These are phyloP conservation scores for Collybiopsis confluens DNA, from an alignment of 768 basidiomycete species.

Conservation along the genomic window DNA sequence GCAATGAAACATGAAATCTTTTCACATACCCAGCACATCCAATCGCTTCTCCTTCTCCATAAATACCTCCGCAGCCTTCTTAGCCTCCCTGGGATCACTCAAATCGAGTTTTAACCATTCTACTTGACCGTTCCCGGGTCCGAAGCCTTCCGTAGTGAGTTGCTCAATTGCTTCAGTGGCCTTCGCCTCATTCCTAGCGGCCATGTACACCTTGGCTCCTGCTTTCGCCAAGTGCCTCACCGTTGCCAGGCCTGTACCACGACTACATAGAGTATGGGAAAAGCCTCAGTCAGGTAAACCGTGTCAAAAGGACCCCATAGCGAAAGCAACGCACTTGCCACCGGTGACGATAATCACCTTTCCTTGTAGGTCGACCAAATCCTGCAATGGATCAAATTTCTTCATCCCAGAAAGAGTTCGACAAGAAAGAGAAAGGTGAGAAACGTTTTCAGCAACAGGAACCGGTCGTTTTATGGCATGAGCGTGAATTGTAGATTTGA, in stretches of 20 bases:
- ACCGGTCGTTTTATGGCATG: no score
- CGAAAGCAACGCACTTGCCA: conserved; percentile 5
- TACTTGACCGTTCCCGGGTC: conserved; percentile 41
- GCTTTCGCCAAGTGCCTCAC: conserved; percentile 45
- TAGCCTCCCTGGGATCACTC: conserved; percentile 41
- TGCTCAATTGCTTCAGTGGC: conserved; percentile 45
- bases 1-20: neutral
- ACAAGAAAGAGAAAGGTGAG: no score
- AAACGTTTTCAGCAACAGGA: no score
- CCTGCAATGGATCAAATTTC: neutral
- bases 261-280: conserved; percentile 22
- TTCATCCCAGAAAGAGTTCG: no score
- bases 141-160: conserved; percentile 40
- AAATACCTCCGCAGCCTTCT: conserved; percentile 44
- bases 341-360: conserved; percentile 6
- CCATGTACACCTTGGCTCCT: conserved; percentile 60
- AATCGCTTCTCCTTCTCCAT: conserved; percentile 45
- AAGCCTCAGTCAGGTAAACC: no score
- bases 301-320: no score
- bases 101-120: conserved; percentile 51
- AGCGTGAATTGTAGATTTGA: no score
- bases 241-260: conserved; percentile 46
- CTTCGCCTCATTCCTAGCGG: conserved; percentile 41
- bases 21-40: conserved; percentile 50
- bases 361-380: neutral